Evolutionary conservation across 2,329 filamentous ascomycete genomes (phyloP).

Genomic region (Colletotrichum sp.): DNA sequence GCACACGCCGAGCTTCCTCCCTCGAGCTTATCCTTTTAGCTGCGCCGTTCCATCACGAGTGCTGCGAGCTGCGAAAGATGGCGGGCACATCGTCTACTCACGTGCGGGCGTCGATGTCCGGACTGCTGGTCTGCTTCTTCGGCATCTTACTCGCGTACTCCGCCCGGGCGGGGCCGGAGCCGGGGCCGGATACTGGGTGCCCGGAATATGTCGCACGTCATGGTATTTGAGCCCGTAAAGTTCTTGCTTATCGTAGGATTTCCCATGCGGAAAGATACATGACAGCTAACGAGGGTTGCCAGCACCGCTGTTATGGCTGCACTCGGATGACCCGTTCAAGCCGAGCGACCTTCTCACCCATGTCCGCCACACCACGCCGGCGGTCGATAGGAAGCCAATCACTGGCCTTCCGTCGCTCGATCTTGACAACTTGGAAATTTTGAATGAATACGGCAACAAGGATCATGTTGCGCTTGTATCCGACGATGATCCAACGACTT

Average conservation of each 20-base stretch:
- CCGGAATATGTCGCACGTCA: slow-evolving; percentile 34
- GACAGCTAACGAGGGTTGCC: neutral
- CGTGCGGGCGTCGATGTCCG: neutral
- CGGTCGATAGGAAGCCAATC: slow-evolving; percentile 20
- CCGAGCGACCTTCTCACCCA: slow-evolving; percentile 33
- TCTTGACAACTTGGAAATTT: slow-evolving; percentile 30
- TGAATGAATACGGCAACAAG: slow-evolving; percentile 24
- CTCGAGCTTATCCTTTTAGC: neutral
- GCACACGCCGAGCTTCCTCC: neutral
- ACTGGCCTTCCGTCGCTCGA: slow-evolving; percentile 22
- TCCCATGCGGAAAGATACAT: neutral
- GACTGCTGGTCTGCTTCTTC: neutral
- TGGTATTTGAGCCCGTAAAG: slow-evolving; percentile 26
- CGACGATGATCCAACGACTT: slow-evolving; percentile 29
- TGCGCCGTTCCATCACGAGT: neutral
- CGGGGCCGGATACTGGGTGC: neutral
- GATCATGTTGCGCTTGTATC: slow-evolving; percentile 28
- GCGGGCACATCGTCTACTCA: neutral
- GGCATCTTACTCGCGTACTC: neutral
- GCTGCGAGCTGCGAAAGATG: neutral
- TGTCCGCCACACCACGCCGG: slow-evolving; percentile 31
- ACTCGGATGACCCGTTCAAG: slow-evolving; percentile 33
- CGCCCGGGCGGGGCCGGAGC: neutral
- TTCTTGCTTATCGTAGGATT: neutral
- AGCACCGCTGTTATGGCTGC: slow-evolving; percentile 36